Evolutionary conservation across 2,329 filamentous ascomycete species (phyloP), one percentile per base, ranked within the genome.

Genomic region (Furcasterigmium sp.): DNA sequence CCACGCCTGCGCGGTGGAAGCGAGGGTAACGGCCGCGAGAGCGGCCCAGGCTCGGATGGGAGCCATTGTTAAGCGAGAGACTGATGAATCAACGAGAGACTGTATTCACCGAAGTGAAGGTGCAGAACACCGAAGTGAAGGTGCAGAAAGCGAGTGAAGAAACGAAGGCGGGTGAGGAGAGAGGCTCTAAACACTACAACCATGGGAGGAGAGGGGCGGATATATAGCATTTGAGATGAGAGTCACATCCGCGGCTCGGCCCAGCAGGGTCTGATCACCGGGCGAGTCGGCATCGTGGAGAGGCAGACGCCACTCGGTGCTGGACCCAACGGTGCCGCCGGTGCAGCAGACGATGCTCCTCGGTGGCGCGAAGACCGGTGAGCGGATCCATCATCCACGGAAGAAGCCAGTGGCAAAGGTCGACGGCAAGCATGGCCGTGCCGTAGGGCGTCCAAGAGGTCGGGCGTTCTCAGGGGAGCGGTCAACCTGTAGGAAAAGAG

Each of bases 1-100:
- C 59, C 61, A 66, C 35, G 70, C 71, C 17, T 61, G 57, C 35
- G 63, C 61, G 41, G 53, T 48, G 21, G 59, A 57, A 43, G 64
- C 51, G 46, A 73, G 49, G 37, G 66, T 57, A 41, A 68, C 53
- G 15, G 64, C 64, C 56, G 62, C 66, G 44, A 64, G 50, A 39
- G 63, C 64, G 49, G 59, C 59, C 42, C 66, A 15, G 37, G 58
- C 54, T 48, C 56, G 56, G 42, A 61, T 46, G 21, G 53, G 48
- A 47, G 61, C 49, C 65, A 68, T 68, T 46, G 29, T 44, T 53
- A 28, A 45, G 25, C 44, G 49, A 39, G 25, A n/a, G 37, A 44
- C 43, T 38, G 43, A 42, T 41, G 38, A 42, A n/a, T n/a, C n/a
- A 41, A 48, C 45, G 44, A 49, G 36, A 34, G 43, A 44, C 42